These are phyloP conservation scores for Dactylellina leptospora DNA, from an alignment of 2,329 filamentous ascomycete genomes.

Conservation along the genomic window DNA sequence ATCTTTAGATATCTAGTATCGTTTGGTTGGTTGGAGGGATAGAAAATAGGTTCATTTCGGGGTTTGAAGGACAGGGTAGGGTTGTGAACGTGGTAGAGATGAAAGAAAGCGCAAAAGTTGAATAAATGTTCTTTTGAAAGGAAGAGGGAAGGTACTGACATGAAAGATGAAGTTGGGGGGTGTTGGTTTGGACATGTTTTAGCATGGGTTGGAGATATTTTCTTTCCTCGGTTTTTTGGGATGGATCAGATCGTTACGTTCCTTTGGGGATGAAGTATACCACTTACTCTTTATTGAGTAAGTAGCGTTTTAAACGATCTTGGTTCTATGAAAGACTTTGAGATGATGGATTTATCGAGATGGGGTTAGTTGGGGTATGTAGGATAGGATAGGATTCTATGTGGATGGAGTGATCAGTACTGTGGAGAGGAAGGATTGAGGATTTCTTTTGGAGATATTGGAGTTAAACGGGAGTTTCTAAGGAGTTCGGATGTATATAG, in stretches of 20 bases:
- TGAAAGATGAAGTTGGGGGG: background rate
- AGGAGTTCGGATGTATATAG: too few species aligned
- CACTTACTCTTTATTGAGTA: conserved; percentile 4
- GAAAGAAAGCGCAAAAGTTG: conserved; percentile 48
- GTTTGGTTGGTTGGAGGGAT: too few species aligned
- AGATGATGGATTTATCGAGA: background rate
- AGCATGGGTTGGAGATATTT: conserved; percentile 1
- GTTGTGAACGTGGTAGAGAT: conserved; percentile 8
- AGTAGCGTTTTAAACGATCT: conserved; percentile 13
- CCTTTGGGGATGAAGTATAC: conserved; percentile 22
- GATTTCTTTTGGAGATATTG: too few species aligned
- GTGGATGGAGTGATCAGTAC: background rate
- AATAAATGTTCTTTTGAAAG: conserved; percentile 2
- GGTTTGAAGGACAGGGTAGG: background rate
- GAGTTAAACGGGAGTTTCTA: too few species aligned
- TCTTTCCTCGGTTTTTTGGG: conserved; percentile 21
- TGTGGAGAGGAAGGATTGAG: conserved; percentile 7
- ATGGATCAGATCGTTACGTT: conserved; percentile 18
- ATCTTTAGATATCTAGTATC: background rate
- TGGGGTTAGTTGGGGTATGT: conserved; percentile 1
- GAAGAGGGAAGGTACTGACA: background rate
- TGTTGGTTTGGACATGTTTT: conserved; percentile 8
- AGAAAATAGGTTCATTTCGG: conserved; percentile 1
- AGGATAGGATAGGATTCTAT: background rate
- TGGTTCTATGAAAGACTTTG: conserved; percentile 5